Base-by-base conservation (phyloP, 2,329 filamentous ascomycete species). In the Tothia fuscella region DNA sequence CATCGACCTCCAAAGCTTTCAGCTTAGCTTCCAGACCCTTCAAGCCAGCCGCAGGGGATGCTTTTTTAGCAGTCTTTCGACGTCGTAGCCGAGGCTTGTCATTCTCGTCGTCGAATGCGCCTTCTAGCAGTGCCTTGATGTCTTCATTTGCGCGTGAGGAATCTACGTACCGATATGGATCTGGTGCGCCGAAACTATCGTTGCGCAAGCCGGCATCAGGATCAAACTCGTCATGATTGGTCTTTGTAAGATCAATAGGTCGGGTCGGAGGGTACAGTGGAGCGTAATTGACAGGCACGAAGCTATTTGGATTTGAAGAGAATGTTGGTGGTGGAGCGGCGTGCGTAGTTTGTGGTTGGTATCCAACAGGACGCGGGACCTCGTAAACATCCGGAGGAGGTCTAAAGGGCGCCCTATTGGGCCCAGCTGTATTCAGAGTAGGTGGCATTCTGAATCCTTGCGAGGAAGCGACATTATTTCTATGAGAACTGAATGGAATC, bases 41-140 rank as follows among this genome's bases (percentile, higher is more conserved):
- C 6, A 55, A 51, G 28, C 44, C 17, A 30, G 6, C 55, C 16
- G 59, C 55, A 20, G 56, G 16, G 24, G 16, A 6, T 14, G 31
- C 54, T 36, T 53, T 41, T 14, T 53, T 51, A 41, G 39, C 51
- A 44, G 44, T 54, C 46, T 45, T 52, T 42, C 52, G 57, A 52
- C 50, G 63, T 67, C 53, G 64, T 25, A 66, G 61, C 19, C 62
- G 58, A 6, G 60, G 65, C 43, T 64, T 66, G 36, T 81, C 77
- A 1, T 78, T 75, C 0, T 82, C 79, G 12, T 84, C 81, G 41
- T 88, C 82, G 60, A 89, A 77, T 7, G 81, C 81, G 6, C 82
- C 84, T 56, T 89, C 84, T 2, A 91, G 67, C n/a, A 91, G 60
- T 6, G 80, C 82, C 56, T 91, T 91, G 48, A 91, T 70, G 50